Base-by-base conservation (phyloP, 2,329 filamentous ascomycete genomes). In the Elsinoe perseae region DNA sequence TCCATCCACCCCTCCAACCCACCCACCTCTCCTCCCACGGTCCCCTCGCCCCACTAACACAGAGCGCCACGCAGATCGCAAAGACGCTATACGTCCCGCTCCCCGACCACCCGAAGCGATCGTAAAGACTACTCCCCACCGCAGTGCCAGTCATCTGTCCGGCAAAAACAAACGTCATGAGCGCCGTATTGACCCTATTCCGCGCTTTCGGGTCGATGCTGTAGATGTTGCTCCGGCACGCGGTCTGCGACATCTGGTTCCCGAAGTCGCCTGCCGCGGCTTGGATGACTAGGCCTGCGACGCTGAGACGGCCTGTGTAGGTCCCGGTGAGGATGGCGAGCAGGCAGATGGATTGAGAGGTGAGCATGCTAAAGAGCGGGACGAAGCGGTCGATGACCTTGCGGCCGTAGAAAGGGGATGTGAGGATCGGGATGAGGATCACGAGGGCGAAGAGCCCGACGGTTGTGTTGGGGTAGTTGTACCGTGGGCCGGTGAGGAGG, bases 391-490 rank as follows among this genome's bases (percentile, higher is more conserved):
- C 87, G 7, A 86, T 88, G 54, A 93, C 77, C 12, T 80, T 69
- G n/a, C 83, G 79, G 0, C 84, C 85, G 67, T 86, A 90, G 12
- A 89, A 59, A 0, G 89, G 89, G 0, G 81, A 84, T 6, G 82
- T 69, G 16, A 80, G 65, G 69, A 93, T 87, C 8, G 82, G 80
- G 0, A 77, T 80, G 10, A 93, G 81, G 1, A 86, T 87, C 50
- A 91, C 87, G 3, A 95, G 73, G 0, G 86, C 86, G 67, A 93
- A 92, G 4, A 93, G 75, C 0, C 88, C 87, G 50, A 93, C 89
- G 2, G 78, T 75, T 0, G 88, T 68, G 0, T 85, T 81, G 0
- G 77, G 72, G 66, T 86, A 91, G 55, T 77, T 69, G 65, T 89
- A 93, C 0, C 87, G 87, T 1, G 78, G 71, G 0, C 79, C 83